Evolutionary conservation across 768 basidiomycete species (phyloP).

Genomic region (Boletus vermiculosoides): DNA sequence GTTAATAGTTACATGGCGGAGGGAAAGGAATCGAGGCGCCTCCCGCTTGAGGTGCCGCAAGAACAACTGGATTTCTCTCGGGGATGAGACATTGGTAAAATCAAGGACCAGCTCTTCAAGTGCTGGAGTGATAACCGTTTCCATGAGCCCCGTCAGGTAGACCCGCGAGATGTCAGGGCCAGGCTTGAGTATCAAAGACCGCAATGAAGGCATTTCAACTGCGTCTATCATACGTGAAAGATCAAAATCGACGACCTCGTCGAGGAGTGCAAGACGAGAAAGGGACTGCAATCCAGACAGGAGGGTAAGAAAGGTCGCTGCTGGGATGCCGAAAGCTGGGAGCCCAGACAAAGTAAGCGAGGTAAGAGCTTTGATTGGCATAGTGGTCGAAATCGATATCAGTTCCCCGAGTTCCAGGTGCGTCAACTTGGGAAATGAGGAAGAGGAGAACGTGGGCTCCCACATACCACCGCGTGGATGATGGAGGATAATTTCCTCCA

Average conservation of each 20-base stretch:
- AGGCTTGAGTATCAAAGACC: slow-evolving; percentile 23
- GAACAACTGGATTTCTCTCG: slow-evolving; percentile 30
- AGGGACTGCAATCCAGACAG: slow-evolving; percentile 24
- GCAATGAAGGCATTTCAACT: slow-evolving; percentile 21
- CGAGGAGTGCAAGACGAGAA: slow-evolving; percentile 24
- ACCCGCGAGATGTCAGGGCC: slow-evolving; percentile 28
- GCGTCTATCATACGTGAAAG: slow-evolving; percentile 2
- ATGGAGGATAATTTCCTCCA: slow-evolving; percentile 26
- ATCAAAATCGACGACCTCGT: slow-evolving; percentile 31
- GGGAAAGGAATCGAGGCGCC: slow-evolving; percentile 24
- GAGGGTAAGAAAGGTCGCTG: slow-evolving; percentile 19
- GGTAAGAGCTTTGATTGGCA: slow-evolving; percentile 19
- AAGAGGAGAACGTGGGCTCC: slow-evolving; percentile 15
- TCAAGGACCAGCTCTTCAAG: slow-evolving; percentile 26
- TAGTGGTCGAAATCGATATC: slow-evolving; percentile 17
- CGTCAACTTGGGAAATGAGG: slow-evolving; percentile 22
- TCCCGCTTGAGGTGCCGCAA: slow-evolving; percentile 29
- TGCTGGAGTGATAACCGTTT: slow-evolving; percentile 24
- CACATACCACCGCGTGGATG: slow-evolving; percentile 15
- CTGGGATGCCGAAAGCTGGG: slow-evolving; percentile 24
- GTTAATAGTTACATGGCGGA: slow-evolving; percentile 21
- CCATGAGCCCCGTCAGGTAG: slow-evolving; percentile 27
- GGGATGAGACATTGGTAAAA: slow-evolving; percentile 24
- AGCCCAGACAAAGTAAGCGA: slow-evolving; percentile 26
- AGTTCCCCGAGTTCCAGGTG: slow-evolving; percentile 24